A percentile compares a stretch with the other conserved stretches of the same genome.
Conservation (phyloP, 768 basidiomycete genomes). For the Pisolithus microcarpus region DNA sequence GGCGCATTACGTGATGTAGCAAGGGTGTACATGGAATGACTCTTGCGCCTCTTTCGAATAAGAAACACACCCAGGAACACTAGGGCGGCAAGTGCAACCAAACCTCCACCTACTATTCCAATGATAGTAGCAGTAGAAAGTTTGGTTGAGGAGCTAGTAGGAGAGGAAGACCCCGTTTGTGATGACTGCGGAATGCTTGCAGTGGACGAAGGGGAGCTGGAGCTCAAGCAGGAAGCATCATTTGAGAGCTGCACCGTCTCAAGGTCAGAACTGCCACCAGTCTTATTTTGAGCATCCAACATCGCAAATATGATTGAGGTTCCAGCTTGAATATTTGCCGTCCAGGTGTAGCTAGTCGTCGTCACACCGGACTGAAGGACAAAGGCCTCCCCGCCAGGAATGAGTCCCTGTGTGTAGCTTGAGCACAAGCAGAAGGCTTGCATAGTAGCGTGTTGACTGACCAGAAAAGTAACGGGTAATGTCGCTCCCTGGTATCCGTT, state of each 20-base stretch:
- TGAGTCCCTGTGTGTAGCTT: constrained; percentile 38
- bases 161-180: constrained; percentile 9
- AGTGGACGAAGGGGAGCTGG: constrained; percentile 49
- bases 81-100: constrained; percentile 47
- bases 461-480: constrained; percentile 50
- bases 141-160: constrained; percentile 20
- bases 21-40: constrained; percentile 23
- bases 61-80: constrained; percentile 48
- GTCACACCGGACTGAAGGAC: constrained; percentile 33
- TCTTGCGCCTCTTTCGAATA: constrained; percentile 27
- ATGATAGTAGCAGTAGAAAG: constrained; percentile 42
- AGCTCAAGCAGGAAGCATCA: constrained; percentile 45
- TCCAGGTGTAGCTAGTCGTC: constrained; percentile 44
- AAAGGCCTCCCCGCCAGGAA: constrained; percentile 55
- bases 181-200: constrained; percentile 17
- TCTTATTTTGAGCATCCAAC: constrained; percentile 41
- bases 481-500: constrained; percentile 37
- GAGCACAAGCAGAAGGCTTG: neutral
- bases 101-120: constrained; percentile 41
- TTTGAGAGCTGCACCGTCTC: constrained; percentile 39
- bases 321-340: constrained; percentile 47
- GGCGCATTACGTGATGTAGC: constrained; percentile 22
- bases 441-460: constrained; percentile 20
- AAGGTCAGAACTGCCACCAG: constrained; percentile 58
- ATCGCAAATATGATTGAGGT: constrained; percentile 54